phyloP scores from a whole-genome alignment of 139 green algal species.

The Chara braunii region DNA sequence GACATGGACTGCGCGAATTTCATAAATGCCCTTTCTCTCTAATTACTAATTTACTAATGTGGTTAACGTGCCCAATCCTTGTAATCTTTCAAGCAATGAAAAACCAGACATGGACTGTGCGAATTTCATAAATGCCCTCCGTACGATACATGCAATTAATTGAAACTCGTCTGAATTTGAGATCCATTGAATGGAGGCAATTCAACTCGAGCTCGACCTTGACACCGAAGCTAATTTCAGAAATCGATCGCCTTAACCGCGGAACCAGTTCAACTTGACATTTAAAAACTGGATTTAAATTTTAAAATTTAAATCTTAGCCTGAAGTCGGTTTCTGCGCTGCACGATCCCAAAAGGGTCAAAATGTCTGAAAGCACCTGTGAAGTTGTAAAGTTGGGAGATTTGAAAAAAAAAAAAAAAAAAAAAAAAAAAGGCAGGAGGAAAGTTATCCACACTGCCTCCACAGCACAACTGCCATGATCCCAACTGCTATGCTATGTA shows the following conservation, averaged over 20 bases:
- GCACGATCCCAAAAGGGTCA: neutral
- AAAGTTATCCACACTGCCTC: no score
- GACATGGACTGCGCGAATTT: neutral
- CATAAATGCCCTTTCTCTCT: slow-evolving; percentile 1
- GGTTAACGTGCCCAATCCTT: neutral
- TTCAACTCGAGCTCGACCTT: no score
- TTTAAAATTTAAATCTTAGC: neutral
- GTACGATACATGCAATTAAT: neutral
- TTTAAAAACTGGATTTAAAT: neutral
- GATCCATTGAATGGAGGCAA: no score
- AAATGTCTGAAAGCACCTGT: neutral
- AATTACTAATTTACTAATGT: neutral
- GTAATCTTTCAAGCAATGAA: no score
- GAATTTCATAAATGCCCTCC: neutral
- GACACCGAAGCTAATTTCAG: no score
- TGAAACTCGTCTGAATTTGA: neutral
- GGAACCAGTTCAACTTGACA: neutral
- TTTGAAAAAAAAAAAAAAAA: neutral
- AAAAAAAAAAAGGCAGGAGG: neutral
- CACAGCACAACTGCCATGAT: no score
- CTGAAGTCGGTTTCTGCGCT: neutral
- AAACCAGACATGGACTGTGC: neutral
- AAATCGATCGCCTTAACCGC: neutral
- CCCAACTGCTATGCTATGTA: no score
- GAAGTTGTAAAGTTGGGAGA: neutral